Evolutionary conservation across 169 alveolate genomes (phyloP), one percentile per base, ranked within the genome.

Genomic region (Eimeria acervulina): DNA sequence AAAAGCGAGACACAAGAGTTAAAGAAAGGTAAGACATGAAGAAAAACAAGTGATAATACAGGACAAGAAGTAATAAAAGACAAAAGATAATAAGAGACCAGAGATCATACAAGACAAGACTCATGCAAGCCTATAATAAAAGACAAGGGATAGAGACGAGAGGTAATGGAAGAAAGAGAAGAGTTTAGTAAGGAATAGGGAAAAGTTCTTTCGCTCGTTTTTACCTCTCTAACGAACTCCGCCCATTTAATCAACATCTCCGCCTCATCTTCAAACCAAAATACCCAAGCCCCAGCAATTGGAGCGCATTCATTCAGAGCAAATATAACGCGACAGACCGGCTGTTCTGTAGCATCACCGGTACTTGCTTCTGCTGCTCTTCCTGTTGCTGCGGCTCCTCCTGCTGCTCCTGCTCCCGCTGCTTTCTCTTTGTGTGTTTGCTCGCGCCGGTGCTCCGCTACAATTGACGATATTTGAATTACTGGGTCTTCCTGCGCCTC

Each of bases 401-500:
- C 66, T 55, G 66, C 5, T 55, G 66, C n/a, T n/a, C n/a, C n/a
- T n/a, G n/a, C n/a, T n/a, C 5, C 15, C 12, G 55, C 2, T n/a
- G 83, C 36, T 26, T 23, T 59, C 23, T 91, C 78, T 36, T 84
- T 78, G 80, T 55, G 59, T 12, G 38, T 44, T 10, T 42, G 12
- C 93, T 21, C 92, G 84, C 95, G 96, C 44, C 96, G 85, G 19
- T 97, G 96, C 23, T 87, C 47, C 44, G 95, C 97, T 95, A 98
- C 93, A 78, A 98, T 98, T n/a, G 99, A 98, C 0, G 99, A 99
- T 36, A 99, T 99, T 97, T 99, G 99, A 66, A 99, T 99, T 36
- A 99, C 99, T 5, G 99, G 99, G 96, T 99, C 99, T 93, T 97
- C 98, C 84, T 98, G 98, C 36, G 99, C 99, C 80, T 95, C 96